Evolutionary conservation across 805 yeast species (phyloP).

Genomic region (Wickerhamomyces chaumierensis): DNA sequence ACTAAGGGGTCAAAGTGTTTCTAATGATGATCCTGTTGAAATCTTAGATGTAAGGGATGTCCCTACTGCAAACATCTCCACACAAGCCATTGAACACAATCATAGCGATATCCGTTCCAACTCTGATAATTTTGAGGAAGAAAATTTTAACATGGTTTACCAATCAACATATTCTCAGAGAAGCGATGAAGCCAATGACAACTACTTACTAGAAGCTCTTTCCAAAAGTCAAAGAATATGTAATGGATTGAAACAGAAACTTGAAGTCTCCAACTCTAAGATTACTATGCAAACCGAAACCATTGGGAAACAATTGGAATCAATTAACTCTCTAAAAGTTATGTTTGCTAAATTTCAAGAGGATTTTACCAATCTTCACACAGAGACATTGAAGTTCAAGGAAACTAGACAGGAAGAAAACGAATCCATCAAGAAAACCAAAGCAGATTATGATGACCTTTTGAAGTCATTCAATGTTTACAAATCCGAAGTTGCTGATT

Average conservation of each 20-base stretch:
- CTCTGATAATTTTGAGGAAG: not conserved
- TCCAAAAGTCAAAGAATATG: slow-evolving; percentile 27
- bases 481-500: slow-evolving; percentile 12
- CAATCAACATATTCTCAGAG: not conserved
- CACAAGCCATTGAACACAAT: too few species aligned
- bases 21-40: too few species aligned
- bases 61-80: too few species aligned
- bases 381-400: slow-evolving; percentile 12
- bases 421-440: slow-evolving; percentile 13
- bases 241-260: slow-evolving; percentile 20
- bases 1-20: too few species aligned
- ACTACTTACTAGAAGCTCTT: slow-evolving; percentile 27
- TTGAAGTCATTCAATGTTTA: slow-evolving; percentile 11
- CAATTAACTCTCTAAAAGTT: slow-evolving; percentile 12
- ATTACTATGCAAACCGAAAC: slow-evolving; percentile 17
- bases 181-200: slow-evolving; percentile 19
- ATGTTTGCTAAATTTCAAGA: slow-evolving; percentile 16
- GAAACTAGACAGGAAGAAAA: slow-evolving; percentile 17
- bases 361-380: slow-evolving; percentile 14
- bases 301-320: slow-evolving; percentile 14
- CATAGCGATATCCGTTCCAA: too few species aligned
- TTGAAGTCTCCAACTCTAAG: slow-evolving; percentile 19
- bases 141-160: too few species aligned
- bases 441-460: slow-evolving; percentile 12
- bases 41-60: too few species aligned